Evolutionary conservation across 148 eudicot genomes (phyloP), one percentile per base, ranked within the genome.

Genomic region (Nepenthes gracilis): DNA sequence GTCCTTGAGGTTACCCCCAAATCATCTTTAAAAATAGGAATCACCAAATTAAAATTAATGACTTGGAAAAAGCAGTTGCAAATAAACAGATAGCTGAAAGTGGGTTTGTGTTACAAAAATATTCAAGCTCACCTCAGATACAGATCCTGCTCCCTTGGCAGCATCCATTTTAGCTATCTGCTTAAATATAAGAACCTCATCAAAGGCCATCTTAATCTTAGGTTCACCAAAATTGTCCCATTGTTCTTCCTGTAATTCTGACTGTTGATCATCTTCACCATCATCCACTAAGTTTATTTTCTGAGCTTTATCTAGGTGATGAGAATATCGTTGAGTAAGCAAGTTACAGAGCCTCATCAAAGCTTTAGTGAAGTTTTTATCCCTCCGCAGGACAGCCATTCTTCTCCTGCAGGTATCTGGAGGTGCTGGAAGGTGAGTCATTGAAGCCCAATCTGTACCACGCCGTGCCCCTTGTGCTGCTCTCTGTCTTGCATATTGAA

Each of bases 401-500:
- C 91, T 82, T 80, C 85, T 88, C 74, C 69, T 80, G 80, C 99
- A 86, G 61, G 74, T 47, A 70, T 60, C 67, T 57, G 84, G 76
- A 54, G 85, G 78, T 32, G 95, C 91, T 57, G 99, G 96, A 74
- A 93, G 88, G 74, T 76, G 71, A 66, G 61, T 62, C 60, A 93
- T 77, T 40, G 77, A 69, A 59, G 76, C 64, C 99, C 96, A 93
- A 63, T 81, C 83, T 56, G 74, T 74, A 69, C 96, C 83, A 64
- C 82, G 78, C 37, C 84, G 83, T 58, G 94, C 88, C 61, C 98
- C 98, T 64, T 72, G 95, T 63, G 77, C 79, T 61, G 91, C 96
- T 59, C 87, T 83, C 72, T 81, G 69, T 81, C 85, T 88, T 62
- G 82, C 92, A 76, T 86, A 93, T 64, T 70, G 84, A 53, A 80